Base-by-base conservation (phyloP, 306 rosid genomes). In the Vigna angularis region DNA sequence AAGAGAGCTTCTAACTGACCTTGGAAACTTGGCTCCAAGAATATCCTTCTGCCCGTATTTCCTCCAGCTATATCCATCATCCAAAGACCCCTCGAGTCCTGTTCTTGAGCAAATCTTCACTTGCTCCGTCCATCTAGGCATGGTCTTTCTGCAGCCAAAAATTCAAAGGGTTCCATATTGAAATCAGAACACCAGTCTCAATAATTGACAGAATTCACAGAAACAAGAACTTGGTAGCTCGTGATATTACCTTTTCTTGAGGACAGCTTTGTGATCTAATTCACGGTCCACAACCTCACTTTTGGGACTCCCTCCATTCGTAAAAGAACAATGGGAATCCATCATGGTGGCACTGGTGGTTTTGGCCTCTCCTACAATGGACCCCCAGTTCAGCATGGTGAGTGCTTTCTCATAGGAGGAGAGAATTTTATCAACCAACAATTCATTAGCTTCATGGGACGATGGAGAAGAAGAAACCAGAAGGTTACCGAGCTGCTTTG, bases 1-100 rank as follows among this genome's bases (percentile, higher is more conserved):
- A 17, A 53, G 24, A 75, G 17, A 22, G 71, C 0, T 79, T 47
- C 75, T 83, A 40, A 38, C 81, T 86, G 34, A 93, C 98, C 98
- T 89, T 17, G 96, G 96, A 75, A 85, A 79, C 40, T 73, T 89
- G 45, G 98, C 78, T 57, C 96, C 96, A 57, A 91, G 97, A 24
- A 93, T 93, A 32, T 86, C 92, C 76, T 93, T 91, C 68, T 91
- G 93, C 2, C 97, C 98, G 74, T 93, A 93, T 80, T 93, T 93
- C 83, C 98, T 93, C 98, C 98, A 93, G 82, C 86, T 82, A 50
- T 83, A 82, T 7, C 92, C 96, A 83, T 93, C 98, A 61, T 84
- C 85, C 48, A 72, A 30, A 34, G 86, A 81, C 50, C 88, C 95
- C 40, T 86, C 96, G 7, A 78, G 48, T 56, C 85, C 92, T 61